Conservation (phyloP, 352 stramenopile species). For the Phytophthora vignae region DNA sequence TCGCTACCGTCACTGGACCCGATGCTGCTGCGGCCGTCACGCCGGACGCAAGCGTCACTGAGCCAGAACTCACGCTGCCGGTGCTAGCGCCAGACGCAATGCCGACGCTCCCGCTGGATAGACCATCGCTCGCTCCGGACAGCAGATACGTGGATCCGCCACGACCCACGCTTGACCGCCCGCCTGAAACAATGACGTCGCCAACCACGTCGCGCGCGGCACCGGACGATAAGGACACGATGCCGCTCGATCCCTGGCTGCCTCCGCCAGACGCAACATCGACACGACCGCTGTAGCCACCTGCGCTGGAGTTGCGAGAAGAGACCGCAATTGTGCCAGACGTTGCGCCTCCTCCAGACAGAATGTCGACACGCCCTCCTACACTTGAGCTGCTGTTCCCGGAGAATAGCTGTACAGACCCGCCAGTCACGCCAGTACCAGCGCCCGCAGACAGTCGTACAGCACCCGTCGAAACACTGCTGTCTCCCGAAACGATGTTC, state of each 20-base stretch:
- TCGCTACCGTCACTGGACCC: constrained; percentile 8
- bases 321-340: constrained; percentile 9
- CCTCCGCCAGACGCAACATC: constrained; percentile 24
- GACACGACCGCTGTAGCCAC: constrained; percentile 15
- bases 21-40: background rate
- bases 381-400: constrained; percentile 15
- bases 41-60: background rate
- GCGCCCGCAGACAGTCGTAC: constrained; percentile 7
- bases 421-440: constrained; percentile 12
- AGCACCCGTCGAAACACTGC: constrained; percentile 1
- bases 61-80: background rate
- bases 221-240: constrained; percentile 23
- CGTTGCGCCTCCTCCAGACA: constrained; percentile 12
- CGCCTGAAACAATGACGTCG: constrained; percentile 22
- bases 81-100: constrained; percentile 4
- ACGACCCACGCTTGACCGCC: constrained; percentile 7
- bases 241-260: constrained; percentile 21
- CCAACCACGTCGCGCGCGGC: constrained; percentile 16
- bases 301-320: constrained; percentile 16
- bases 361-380: constrained; percentile 7
- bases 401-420: constrained; percentile 10
- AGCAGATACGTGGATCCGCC: constrained; percentile 20
- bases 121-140: constrained; percentile 18
- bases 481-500: constrained; percentile 13
- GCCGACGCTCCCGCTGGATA: constrained; percentile 14